Evolutionary conservation across 2,329 filamentous ascomycete genomes (phyloP), one percentile per base, ranked within the genome.

Genomic region (Botryotinia narcissicola): DNA sequence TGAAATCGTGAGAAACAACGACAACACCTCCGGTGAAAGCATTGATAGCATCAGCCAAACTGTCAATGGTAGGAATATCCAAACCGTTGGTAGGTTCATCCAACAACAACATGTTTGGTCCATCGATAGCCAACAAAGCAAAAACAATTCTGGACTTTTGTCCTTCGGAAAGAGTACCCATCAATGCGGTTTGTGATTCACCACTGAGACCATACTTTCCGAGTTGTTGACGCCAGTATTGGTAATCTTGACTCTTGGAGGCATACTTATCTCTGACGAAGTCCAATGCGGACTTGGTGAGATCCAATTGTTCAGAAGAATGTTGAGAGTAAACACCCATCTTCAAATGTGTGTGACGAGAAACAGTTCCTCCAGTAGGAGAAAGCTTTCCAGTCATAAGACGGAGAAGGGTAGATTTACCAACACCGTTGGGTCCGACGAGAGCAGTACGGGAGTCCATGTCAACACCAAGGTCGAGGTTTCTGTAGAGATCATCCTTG

Each of bases 41-140:
- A 82, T 98, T 97, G 86, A 99, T 99, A 80, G 96, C 96, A 81
- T 99, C 95, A 4, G 96, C 97, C 85, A 99, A 85, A 85, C 92
- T 95, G 87, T 99, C 96, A 81, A 99, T 99, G 71, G 96, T 98
- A 44, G 96, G 95, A 78, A 99, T 99, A 88, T 99, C 96, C 76
- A 99, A 87, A 89, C 96, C 96, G 91, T 99, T 99, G 83, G 96
- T 99, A 83, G 96, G 97, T 87, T 99, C 96, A 86, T 99, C 96
- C 73, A 99, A 90, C 79, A 99, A 85, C 79, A 99, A 85, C 96
- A 99, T 99, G 88, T 99, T 99, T 79, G 96, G 96, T 42, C 91
- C 86, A 80, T 99, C 96, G 78, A 99, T 98, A 77, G 96, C 96
- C 77, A 99, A 87, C 79, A 99, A 87, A 59, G 96, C 96, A 82